Conservation (phyloP, 1,284 basidiomycete genomes). For the Sparassis latifolia region DNA sequence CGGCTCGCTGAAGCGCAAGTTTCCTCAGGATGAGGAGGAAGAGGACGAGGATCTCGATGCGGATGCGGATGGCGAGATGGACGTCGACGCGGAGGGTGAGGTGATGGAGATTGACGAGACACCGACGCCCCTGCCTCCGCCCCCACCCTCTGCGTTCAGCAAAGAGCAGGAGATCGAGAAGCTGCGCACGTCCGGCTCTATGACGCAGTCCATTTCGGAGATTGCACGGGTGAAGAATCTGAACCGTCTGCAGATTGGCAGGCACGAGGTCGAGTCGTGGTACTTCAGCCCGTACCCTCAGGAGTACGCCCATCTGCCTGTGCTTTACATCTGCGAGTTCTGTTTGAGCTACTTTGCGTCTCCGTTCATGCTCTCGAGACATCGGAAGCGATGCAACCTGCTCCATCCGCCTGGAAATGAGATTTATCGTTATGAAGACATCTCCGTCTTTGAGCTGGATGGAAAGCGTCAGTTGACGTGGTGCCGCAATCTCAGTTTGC, state of each 20-base stretch:
- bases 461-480: slow-evolving; percentile 93
- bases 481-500: slow-evolving; percentile 94
- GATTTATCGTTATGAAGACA: slow-evolving; percentile 95
- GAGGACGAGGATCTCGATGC: slow-evolving; percentile 55
- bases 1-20: slow-evolving; percentile 60
- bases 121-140: slow-evolving; percentile 33
- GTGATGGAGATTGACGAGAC: slow-evolving; percentile 34
- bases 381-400: slow-evolving; percentile 88
- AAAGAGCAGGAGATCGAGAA: slow-evolving; percentile 99
- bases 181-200: slow-evolving; percentile 93
- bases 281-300: slow-evolving; percentile 99
- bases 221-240: slow-evolving; percentile 98
- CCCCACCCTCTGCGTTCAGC: slow-evolving; percentile 59
- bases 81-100: slow-evolving; percentile 46
- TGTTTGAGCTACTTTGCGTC: slow-evolving; percentile 90
- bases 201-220: slow-evolving; percentile 98
- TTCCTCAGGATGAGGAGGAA: slow-evolving; percentile 46
- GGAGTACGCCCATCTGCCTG: slow-evolving; percentile 93
- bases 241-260: slow-evolving; percentile 94
- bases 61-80: slow-evolving; percentile 48
- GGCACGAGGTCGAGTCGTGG: slow-evolving; percentile 97
- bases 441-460: slow-evolving; percentile 98
- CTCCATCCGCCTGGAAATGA: slow-evolving; percentile 98
- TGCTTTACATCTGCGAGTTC: slow-evolving; percentile 98
- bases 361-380: slow-evolving; percentile 82